Base-by-base conservation (phyloP, 495 filamentous ascomycete genomes). In the Penicillium atrosanguineum region DNA sequence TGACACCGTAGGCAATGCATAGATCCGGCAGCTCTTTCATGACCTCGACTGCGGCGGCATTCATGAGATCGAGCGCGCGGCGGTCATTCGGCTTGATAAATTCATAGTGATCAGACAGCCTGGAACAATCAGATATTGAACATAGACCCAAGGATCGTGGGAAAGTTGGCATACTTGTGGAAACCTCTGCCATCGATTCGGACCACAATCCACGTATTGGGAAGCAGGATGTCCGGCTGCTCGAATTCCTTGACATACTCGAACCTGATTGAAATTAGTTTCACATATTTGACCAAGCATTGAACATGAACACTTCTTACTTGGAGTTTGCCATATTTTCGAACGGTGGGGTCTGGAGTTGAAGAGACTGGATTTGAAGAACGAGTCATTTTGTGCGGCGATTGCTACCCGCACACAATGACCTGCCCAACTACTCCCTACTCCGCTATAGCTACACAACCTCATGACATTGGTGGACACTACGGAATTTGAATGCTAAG, bases 221-320 rank as follows among this genome's bases (percentile, higher is more conserved):
- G 90, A 4, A 97, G 84, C 39, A 97, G 74, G 23, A 70, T 70
- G 62, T 95, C 88, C 5, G 81, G 70, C 67, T 87, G 88, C 78
- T 98, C 94, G 62, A 96, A 97, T 29, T 76, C 67, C 62, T 88
- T 88, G 56, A 97, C 94, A 67, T 97, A 97, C 75, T 95, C 94
- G 68, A 87, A 98, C 67, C 91, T 87, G 77, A 39, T 43, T 44
- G 48, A 19, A 37, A 45, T 60, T 48, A 57, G 43, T 16, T 40
- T 57, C 7, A 31, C n/a, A n/a, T n/a, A n/a, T 18, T 18, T 6
- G 3, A 15, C 16, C 3, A 6, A 56, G 3, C 8, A 2, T 15
- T 25, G 9, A 21, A 23, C 23, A 2, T 5, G 23, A 23, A 23
- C 1, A 41, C 25, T n/a, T 41, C 50, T 49, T 74, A 84, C 82